Conservation (phyloP, 345 rosid species). For the Cochlearia excelsa region DNA sequence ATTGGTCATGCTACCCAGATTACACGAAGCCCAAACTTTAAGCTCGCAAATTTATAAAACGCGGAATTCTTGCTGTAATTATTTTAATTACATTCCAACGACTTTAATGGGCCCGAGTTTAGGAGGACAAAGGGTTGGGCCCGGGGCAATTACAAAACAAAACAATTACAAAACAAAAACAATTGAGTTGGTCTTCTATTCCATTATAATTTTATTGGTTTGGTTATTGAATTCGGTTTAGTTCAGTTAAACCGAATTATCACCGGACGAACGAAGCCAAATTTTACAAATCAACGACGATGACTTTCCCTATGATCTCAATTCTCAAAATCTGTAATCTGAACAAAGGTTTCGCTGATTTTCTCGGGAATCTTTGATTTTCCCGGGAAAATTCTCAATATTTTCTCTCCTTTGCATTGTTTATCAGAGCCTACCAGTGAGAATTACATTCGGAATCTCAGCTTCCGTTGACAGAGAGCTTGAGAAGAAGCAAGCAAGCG, state of each 20-base stretch:
- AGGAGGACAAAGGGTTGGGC: no score
- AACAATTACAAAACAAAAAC: no score
- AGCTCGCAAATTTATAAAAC: no score
- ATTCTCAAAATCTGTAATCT: not conserved
- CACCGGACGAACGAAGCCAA: slow-evolving; percentile 1
- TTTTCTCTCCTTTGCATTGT: slow-evolving; percentile 15
- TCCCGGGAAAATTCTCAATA: not conserved
- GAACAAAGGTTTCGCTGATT: slow-evolving; percentile 14
- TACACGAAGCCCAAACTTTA: no score
- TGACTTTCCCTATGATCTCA: slow-evolving; percentile 32
- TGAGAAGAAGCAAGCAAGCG: slow-evolving; percentile 1
- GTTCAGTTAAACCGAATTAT: slow-evolving; percentile 9
- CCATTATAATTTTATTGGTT: no score
- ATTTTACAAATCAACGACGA: slow-evolving; percentile 28
- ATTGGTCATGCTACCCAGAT: no score
- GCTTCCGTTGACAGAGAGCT: slow-evolving; percentile 17
- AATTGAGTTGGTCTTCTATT: no score
- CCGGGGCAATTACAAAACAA: no score
- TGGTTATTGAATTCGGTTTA: not conserved
- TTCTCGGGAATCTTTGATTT: slow-evolving; percentile 24
- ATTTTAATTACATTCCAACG: no score
- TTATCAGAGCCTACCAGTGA: slow-evolving; percentile 3
- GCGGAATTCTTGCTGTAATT: no score
- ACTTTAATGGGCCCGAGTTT: no score
- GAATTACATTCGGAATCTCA: slow-evolving; percentile 19